Evolutionary conservation across 495 filamentous ascomycete species (phyloP), one percentile per base, ranked within the genome.

Genomic region (Hyphodiscus hymeniophilus): DNA sequence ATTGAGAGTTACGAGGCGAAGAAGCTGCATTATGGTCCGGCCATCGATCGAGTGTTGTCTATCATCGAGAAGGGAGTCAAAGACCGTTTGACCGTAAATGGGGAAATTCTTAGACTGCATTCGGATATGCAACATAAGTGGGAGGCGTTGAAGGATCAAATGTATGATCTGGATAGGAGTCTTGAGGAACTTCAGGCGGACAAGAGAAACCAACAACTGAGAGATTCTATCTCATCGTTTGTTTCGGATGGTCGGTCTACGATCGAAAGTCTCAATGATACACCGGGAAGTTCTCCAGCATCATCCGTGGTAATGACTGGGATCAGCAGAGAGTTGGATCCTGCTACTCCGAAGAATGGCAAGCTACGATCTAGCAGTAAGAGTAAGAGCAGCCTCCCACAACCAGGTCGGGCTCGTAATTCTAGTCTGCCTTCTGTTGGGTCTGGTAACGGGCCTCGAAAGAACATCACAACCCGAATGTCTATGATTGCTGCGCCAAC

Each of bases 1-100:
- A 81, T 94, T 18, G 89, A 95, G 65, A 94, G 74, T 48, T 97
- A 94, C 65, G 89, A 96, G 65, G 86, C 87, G 20, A 98, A 96
- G 71, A 94, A 89, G 63, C 79, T 80, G 52, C 91, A 97, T 62
- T 98, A 96, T 60, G 82, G 89, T 6, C 86, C 88, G n/a, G 88
- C 92, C 2, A 94, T 98, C 56, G 87, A 90, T 60, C 79, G 88
- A 38, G 87, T 96, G 11, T 67, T 96, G 34, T 76, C 78, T 16
- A 92, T 97, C 61, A 95, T 96, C 36, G 87, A 92, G 50, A 91
- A 88, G 59, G 92, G 90, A 16, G 82, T 96, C 51, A 85, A 84
- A 56, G 88, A 96, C 55, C 80, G 92, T 12, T 66, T 94, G 31
- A 96, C 91, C 1, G 87, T 97, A 38, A 96, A 97, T 56, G 90